These are phyloP conservation scores for Oryza australiensis DNA, from an alignment of 176 grass and related monocot genomes.

Conservation along the genomic window DNA sequence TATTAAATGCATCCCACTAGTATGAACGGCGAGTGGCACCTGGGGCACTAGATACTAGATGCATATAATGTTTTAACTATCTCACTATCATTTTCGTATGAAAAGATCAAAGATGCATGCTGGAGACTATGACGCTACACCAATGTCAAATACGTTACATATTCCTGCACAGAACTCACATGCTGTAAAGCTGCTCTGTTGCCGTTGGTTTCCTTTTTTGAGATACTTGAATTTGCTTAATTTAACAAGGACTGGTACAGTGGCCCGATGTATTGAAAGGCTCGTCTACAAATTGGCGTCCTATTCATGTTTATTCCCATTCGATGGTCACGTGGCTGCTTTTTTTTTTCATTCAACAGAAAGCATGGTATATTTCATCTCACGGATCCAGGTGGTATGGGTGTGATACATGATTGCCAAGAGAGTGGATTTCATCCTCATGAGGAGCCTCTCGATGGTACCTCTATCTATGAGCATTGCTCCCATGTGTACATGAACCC, in stretches of 20 bases:
- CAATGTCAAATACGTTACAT: background rate
- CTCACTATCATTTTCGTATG: background rate
- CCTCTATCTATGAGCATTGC: slow-evolving; percentile 86
- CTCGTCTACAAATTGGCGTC: background rate
- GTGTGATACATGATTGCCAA: slow-evolving; percentile 79
- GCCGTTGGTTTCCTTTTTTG: background rate
- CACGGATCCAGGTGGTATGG: slow-evolving; percentile 81
- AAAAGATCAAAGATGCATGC: background rate
- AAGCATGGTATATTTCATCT: slow-evolving; percentile 98
- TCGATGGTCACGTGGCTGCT: slow-evolving; percentile 14
- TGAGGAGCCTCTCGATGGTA: slow-evolving; percentile 81
- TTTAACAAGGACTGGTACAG: background rate
- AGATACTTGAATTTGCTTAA: background rate
- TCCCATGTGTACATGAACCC: slow-evolving; percentile 96
- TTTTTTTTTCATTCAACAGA: slow-evolving; percentile 47
- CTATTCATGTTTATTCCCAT: background rate
- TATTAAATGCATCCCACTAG: too few species aligned
- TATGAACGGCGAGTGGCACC: too few species aligned
- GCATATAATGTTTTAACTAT: background rate
- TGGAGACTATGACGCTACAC: too few species aligned
- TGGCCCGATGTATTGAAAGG: background rate
- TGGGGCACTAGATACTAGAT: too few species aligned
- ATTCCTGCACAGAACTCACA: background rate
- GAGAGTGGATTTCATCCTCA: slow-evolving; percentile 94
- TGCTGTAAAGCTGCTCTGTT: background rate